Base-by-base conservation (phyloP, 2,329 filamentous ascomycete species). In the Tolypocladium ovalisporum region DNA sequence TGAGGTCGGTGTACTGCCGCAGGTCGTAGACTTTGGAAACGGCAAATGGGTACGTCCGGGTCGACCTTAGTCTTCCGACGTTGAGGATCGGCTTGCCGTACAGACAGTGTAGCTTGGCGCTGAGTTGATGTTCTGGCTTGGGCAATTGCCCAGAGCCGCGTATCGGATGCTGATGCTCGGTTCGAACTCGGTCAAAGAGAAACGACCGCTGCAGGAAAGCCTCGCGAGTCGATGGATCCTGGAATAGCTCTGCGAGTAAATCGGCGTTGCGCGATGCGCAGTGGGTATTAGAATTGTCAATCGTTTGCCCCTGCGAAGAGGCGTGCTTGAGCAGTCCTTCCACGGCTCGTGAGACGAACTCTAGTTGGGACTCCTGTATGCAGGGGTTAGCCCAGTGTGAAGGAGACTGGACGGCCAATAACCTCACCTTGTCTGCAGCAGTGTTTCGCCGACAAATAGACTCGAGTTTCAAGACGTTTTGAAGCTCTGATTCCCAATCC, bases 21-120 rank as follows among this genome's bases (percentile, higher is more conserved):
- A 92, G 71, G 66, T 92, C 88, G 62, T 92, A 93, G 3, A 92
- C 86, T 60, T 82, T 81, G 52, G 83, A 81, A 56, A 83, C 79
- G 1, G 89, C 88, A 62, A 79, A 85, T 1, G 83, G 81, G 66
- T 83, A 84, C 1, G 74, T 75, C 19, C 68, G 66, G 17, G 66
- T 68, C 8, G 68, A 69, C 15, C 72, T 63, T 13, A 70, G 69
- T 34, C 71, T 66, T n/a, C 70, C 69, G 29, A 67, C 60, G 35
- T 69, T 70, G 29, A 77, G 67, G 3, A 84, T 73, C 0, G 85
- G 81, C n/a, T 81, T 78, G 22, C 88, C 88, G 61, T 83, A 86
- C 34, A 89, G 73, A 61, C 82, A 83, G 67, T 90, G 87, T 29
- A 92, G 72, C 66, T 86, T 87, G 29, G 88, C 88, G 61, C 83